phyloP scores from a whole-genome alignment of 441 rosid genomes.

The Mallotus japonicus region DNA sequence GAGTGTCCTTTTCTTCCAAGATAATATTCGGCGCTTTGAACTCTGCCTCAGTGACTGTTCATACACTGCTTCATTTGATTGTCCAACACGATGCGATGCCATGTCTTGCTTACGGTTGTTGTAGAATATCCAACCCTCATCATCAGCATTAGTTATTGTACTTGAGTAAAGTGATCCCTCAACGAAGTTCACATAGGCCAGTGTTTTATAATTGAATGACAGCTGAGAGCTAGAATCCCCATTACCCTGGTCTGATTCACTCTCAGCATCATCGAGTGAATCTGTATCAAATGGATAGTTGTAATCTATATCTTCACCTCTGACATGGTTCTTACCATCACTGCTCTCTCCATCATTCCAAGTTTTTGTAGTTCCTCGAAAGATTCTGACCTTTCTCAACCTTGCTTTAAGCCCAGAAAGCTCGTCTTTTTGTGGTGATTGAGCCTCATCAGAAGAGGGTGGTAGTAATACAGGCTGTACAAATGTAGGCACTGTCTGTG shows the following conservation, averaged over 20 bases:
- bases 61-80: slow-evolving; percentile 30
- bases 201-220: slow-evolving; percentile 61
- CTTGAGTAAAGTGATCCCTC: slow-evolving; percentile 34
- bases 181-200: slow-evolving; percentile 57
- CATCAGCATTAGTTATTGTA: slow-evolving; percentile 36
- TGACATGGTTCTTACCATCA: slow-evolving; percentile 41
- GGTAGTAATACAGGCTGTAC: slow-evolving; percentile 37
- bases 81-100: slow-evolving; percentile 38
- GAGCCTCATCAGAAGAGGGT: slow-evolving; percentile 33
- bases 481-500: slow-evolving; percentile 30
- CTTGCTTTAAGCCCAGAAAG: slow-evolving; percentile 65
- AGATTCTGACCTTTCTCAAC: slow-evolving; percentile 58
- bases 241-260: slow-evolving; percentile 39
- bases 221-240: slow-evolving; percentile 36
- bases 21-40: slow-evolving; percentile 53
- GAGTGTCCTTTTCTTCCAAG: slow-evolving; percentile 69
- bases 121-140: slow-evolving; percentile 66
- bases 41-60: slow-evolving; percentile 38
- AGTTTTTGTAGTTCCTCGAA: slow-evolving; percentile 47
- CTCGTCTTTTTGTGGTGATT: slow-evolving; percentile 42
- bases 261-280: slow-evolving; percentile 46
- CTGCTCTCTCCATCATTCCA: slow-evolving; percentile 46
- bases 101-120: slow-evolving; percentile 48
- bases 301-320: slow-evolving; percentile 40
- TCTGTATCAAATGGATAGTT: slow-evolving; percentile 43